Base-by-base conservation (phyloP, 1,284 basidiomycete species). In the Fistulinella staudtii region DNA sequence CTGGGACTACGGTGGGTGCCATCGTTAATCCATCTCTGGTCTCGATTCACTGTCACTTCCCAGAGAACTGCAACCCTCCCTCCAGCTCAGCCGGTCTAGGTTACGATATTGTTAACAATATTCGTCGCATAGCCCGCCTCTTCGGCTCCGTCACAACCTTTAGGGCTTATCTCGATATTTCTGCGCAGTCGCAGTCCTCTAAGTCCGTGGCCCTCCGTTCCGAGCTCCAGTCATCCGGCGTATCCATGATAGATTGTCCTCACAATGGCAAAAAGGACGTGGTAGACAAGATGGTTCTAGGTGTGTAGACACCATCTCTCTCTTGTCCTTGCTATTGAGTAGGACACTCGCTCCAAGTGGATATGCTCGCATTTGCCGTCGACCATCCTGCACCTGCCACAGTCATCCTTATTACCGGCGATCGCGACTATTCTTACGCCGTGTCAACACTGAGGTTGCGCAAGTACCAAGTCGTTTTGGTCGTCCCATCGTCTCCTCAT, bases 181-280 rank as follows among this genome's bases (percentile, higher is more conserved):
- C 71, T 18, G 53, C 56, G 1, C 58, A 63, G 37, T 59, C 53
- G n/a, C n/a, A n/a, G n/a, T n/a, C n/a, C 39, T 48, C 43, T 33
- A 64, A 54, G 60, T 64, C 59, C 45, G 55, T 49, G 4, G 39
- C 24, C 20, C 68, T 74, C 39, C 76, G 70, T 52, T 82, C 74
- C 1, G 76, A 81, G 54, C 67, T 82, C 17, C 79, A 81, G 52
- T 72, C 70, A 0, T 80, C 80, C 14, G 79, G 80, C 3, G 73
- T 81, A 8, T 77, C 79, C 11, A 53, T 82, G 36, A 74, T 70
- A 27, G 75, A 80, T 52, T 79, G 76, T 47, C 78, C 78, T 13
- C 76, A 78, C 45, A 78, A 76, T 51, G 77, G 75, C 22, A 68
- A 66, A 44, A 80, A 80, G 46, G 67, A 68, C 18, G 66, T 68